phyloP scores from a whole-genome alignment of 2,329 filamentous ascomycete species.

The Phialophora chinensis region DNA sequence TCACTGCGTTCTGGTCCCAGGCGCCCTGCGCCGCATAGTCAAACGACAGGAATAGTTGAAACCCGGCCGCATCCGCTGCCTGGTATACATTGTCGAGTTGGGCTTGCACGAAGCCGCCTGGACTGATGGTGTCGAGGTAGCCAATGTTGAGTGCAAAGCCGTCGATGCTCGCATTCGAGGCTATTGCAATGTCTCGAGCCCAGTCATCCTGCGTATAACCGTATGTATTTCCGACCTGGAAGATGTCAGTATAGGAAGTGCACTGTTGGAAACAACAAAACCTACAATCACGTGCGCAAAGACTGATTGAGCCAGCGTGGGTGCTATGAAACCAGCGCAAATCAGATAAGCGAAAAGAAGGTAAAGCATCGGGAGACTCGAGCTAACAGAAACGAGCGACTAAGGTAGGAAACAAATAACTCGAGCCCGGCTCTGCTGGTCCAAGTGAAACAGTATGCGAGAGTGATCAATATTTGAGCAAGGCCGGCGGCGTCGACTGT shows the following conservation, averaged over 20 bases:
- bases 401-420: constrained; percentile 8
- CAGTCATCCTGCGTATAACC: constrained; percentile 18
- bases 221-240: constrained; percentile 19
- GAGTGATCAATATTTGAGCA: not conserved
- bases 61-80: constrained; percentile 9
- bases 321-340: constrained; percentile 3
- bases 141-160: constrained; percentile 18
- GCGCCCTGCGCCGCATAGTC: constrained; percentile 17
- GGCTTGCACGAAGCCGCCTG: constrained; percentile 9
- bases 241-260: not conserved
- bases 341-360: constrained; percentile 13
- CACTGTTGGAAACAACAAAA: not conserved
- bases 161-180: constrained; percentile 9
- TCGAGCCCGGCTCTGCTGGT: not conserved
- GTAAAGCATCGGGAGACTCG: constrained; percentile 8
- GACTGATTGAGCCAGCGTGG: constrained; percentile 11
- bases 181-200: constrained; percentile 10
- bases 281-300: constrained; percentile 19
- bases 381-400: constrained; percentile 11
- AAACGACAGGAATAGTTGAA: constrained; percentile 13
- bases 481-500: not conserved
- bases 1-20: constrained; percentile 20
- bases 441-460: not conserved
- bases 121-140: constrained; percentile 14
- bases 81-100: constrained; percentile 18